Conservation (phyloP, 345 rosid species). For the Eucalyptus sp. region DNA sequence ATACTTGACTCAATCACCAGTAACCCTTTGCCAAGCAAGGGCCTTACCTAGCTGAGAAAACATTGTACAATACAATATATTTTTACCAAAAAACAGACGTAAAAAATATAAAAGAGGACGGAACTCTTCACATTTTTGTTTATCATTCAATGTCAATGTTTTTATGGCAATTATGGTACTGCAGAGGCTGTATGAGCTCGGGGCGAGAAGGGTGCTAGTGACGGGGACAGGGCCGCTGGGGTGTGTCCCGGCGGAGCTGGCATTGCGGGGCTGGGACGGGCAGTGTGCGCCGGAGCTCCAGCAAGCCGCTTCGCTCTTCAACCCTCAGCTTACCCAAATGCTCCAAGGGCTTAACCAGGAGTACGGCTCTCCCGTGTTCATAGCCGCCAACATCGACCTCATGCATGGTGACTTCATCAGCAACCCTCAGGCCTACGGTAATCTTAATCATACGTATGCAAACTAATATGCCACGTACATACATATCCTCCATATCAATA, state of each 20-base stretch:
- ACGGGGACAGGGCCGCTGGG: conserved; percentile 92
- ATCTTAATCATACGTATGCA: too few species aligned
- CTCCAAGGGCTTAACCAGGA: conserved; percentile 30
- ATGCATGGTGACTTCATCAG: conserved; percentile 49
- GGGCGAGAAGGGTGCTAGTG: conserved; percentile 75
- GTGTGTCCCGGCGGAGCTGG: conserved; percentile 87
- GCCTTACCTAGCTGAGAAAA: too few species aligned
- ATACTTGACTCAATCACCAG: too few species aligned
- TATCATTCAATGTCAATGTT: neutral
- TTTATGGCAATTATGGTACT: neutral
- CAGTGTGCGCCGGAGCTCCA: conserved; percentile 55
- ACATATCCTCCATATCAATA: neutral
- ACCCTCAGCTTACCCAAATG: conserved; percentile 52
- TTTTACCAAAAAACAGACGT: too few species aligned
- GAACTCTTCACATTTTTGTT: neutral
- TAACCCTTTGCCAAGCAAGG: too few species aligned
- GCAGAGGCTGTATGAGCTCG: conserved; percentile 63
- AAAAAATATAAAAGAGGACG: neutral
- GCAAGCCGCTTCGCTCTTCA: conserved; percentile 57
- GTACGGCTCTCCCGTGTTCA: conserved; percentile 45
- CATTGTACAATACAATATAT: too few species aligned
- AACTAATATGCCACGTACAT: too few species aligned
- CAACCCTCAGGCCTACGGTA: conserved; percentile 65
- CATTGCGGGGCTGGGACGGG: conserved; percentile 52
- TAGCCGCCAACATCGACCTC: conserved; percentile 35